Percentiles rank a stretch among this genome's conserved stretches.
Conservation (phyloP, 306 rosid genomes). For the Sicyos edulis region DNA sequence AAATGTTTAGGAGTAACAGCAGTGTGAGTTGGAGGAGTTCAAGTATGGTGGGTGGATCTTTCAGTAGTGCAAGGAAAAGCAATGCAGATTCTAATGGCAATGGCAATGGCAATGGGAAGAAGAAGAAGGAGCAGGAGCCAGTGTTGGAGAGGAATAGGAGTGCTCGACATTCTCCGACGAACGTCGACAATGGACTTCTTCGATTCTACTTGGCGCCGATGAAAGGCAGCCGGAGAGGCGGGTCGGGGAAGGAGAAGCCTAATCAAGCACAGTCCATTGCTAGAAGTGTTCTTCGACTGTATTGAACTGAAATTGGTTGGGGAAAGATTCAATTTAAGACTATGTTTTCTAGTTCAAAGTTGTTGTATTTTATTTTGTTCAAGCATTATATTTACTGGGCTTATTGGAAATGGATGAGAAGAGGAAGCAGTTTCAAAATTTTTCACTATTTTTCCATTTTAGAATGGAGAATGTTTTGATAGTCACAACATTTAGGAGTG, state of each 20-base stretch:
- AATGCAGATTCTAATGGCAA: constrained; percentile 31
- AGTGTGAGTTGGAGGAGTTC: constrained; percentile 24
- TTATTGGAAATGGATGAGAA: constrained; percentile 18
- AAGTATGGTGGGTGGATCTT: constrained; percentile 39
- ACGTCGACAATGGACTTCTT: constrained; percentile 64
- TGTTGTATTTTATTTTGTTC: constrained; percentile 18
- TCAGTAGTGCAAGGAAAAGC: constrained; percentile 58
- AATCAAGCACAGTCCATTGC: constrained; percentile 90
- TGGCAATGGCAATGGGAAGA: constrained; percentile 54
- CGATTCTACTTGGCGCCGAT: constrained; percentile 71
- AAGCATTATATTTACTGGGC: constrained; percentile 1
- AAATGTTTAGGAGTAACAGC: constrained; percentile 64
- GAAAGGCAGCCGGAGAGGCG: constrained; percentile 66
- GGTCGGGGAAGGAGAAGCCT: constrained; percentile 49
- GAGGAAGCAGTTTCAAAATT: too few species aligned
- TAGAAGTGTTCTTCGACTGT: constrained; percentile 84
- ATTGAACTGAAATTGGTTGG: constrained; percentile 31
- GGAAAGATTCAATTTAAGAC: constrained; percentile 16
- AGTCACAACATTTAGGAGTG: neutral
- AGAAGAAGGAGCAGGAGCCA: constrained; percentile 59
- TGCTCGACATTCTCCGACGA: constrained; percentile 73
- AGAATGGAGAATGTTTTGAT: constrained; percentile 19
- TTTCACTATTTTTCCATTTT: constrained; percentile 1
- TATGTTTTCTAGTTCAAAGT: neutral
- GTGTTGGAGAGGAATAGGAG: constrained; percentile 83